These are phyloP conservation scores for Prosopis cineraria DNA, from an alignment of 306 rosid genomes.

Conservation along the genomic window DNA sequence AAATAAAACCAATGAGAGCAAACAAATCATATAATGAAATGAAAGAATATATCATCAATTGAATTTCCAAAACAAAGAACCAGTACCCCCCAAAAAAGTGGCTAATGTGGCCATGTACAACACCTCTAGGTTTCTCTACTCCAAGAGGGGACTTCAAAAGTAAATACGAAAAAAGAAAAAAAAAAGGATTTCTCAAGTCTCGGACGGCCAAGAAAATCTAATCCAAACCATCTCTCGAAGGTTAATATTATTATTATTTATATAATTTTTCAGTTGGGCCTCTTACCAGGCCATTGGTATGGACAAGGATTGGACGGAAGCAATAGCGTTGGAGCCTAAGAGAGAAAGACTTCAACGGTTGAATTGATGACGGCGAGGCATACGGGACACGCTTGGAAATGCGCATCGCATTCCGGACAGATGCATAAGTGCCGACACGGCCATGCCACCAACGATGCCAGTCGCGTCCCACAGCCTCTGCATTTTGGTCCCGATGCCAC, in stretches of 20 bases:
- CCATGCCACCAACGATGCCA: conserved; percentile 73
- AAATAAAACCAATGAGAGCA: neutral
- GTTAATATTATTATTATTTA: neutral
- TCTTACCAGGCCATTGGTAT: conserved; percentile 40
- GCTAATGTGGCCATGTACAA: conserved; percentile 64
- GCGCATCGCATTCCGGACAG: conserved; percentile 68
- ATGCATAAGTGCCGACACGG: conserved; percentile 89
- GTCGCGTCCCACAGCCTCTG: conserved; percentile 64
- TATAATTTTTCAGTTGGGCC: conserved; percentile 13
- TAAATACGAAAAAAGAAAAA: neutral
- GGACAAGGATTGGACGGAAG: conserved; percentile 43
- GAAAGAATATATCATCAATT: conserved; percentile 67
- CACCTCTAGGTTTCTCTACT: conserved; percentile 40
- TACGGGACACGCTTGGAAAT: conserved; percentile 71
- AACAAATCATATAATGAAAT: conserved; percentile 33
- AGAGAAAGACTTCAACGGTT: conserved; percentile 66
- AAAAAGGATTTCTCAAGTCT: neutral
- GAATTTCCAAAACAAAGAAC: conserved; percentile 36
- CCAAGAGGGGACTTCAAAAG: conserved; percentile 30
- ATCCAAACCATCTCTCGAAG: neutral
- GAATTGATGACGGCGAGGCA: conserved; percentile 71
- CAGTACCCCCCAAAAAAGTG: neutral
- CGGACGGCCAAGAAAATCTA: neutral
- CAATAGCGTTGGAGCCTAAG: conserved; percentile 43
- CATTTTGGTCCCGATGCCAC: conserved; percentile 59